Evolutionary conservation across 192 early-diverging fungal species (phyloP).

Genomic region (Gorgonomyces haynaldii): DNA sequence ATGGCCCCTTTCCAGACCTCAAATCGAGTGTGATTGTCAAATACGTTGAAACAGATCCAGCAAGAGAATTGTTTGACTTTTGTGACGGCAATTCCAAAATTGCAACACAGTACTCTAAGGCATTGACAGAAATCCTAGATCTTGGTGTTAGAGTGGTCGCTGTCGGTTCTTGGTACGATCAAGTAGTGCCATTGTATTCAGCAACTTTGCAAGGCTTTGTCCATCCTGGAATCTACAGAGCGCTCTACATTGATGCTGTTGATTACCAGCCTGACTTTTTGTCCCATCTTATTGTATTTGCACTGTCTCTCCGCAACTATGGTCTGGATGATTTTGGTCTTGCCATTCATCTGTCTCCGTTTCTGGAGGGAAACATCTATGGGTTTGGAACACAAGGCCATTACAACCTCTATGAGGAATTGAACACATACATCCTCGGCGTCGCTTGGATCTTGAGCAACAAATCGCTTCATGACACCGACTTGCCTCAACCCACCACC

Average conservation of each 20-base stretch:
- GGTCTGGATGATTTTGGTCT: slow-evolving; percentile 82
- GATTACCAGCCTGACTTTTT: slow-evolving; percentile 71
- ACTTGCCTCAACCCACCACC: slow-evolving; percentile 8
- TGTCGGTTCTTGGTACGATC: slow-evolving; percentile 86
- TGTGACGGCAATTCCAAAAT: slow-evolving; percentile 65
- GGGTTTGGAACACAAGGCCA: slow-evolving; percentile 77
- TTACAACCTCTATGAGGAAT: slow-evolving; percentile 85
- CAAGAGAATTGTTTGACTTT: slow-evolving; percentile 89
- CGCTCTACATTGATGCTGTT: slow-evolving; percentile 77
- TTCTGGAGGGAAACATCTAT: slow-evolving; percentile 77
- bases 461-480: slow-evolving; percentile 10
- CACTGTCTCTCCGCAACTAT: slow-evolving; percentile 72
- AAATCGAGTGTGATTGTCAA: slow-evolving; percentile 75
- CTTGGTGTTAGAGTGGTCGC: slow-evolving; percentile 62
- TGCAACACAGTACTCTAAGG: slow-evolving; percentile 56
- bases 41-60: slow-evolving; percentile 81
- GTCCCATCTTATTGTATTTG: slow-evolving; percentile 76
- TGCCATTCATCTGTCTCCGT: slow-evolving; percentile 73
- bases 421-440: slow-evolving; percentile 61
- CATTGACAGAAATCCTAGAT: slow-evolving; percentile 54
- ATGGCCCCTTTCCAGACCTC: slow-evolving; percentile 77
- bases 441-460: slow-evolving; percentile 33
- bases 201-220: slow-evolving; percentile 52
- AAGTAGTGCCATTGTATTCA: slow-evolving; percentile 88
- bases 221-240: slow-evolving; percentile 78